phyloP scores from a whole-genome alignment of 2,329 filamentous ascomycete genomes.

The Arachnopeziza araneosa region DNA sequence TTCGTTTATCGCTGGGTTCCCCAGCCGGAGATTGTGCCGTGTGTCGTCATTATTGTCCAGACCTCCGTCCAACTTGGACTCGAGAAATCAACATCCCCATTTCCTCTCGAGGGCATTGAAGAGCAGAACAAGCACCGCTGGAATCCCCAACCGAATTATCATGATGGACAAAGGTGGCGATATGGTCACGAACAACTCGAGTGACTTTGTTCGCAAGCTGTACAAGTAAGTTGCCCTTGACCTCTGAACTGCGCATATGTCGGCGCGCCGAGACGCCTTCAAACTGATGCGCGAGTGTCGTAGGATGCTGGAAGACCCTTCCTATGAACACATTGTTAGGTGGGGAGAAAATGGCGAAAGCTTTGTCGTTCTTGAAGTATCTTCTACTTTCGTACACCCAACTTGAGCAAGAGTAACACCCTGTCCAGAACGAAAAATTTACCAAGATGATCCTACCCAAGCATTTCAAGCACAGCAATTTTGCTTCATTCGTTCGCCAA shows the following conservation, averaged over 20 bases:
- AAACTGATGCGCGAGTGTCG: conserved; percentile 15
- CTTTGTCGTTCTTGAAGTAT: conserved; percentile 94
- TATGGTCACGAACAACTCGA: conserved; percentile 67
- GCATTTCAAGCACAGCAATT: conserved; percentile 99
- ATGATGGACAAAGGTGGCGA: conserved; percentile 31
- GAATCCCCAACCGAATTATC: background rate
- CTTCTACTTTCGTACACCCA: conserved; percentile 19
- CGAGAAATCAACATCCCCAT: background rate
- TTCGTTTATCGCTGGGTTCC: no score
- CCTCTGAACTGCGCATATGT: conserved; percentile 13
- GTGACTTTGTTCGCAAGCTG: conserved; percentile 96
- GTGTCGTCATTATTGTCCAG: background rate
- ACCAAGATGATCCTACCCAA: conserved; percentile 95
- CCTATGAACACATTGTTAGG: conserved; percentile 85
- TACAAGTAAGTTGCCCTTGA: conserved; percentile 68
- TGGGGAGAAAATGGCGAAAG: conserved; percentile 95
- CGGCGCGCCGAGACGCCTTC: conserved; percentile 27
- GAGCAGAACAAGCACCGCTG: background rate
- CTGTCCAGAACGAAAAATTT: conserved; percentile 84
- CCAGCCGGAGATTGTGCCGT: background rate
- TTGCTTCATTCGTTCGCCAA: conserved; percentile 92
- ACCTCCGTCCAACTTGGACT: background rate
- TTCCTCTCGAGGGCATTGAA: background rate
- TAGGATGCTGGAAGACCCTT: conserved; percentile 94
- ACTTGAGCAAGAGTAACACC: conserved; percentile 16